phyloP scores from a whole-genome alignment of 306 rosid genomes.

The Urtica urens region DNA sequence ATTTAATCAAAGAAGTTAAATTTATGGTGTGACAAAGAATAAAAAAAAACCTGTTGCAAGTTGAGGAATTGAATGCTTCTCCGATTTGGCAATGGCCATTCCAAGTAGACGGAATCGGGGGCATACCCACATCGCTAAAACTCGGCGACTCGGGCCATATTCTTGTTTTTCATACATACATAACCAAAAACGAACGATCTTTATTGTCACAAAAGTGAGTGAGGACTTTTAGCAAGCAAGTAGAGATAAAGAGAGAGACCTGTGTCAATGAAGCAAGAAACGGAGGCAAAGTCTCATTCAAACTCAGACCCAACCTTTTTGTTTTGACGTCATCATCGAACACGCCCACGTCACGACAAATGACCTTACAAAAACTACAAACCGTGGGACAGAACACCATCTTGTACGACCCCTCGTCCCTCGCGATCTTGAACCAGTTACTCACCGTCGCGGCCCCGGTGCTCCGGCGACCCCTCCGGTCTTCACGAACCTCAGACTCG shows the following conservation, averaged over 20 bases:
- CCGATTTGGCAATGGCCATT: slow-evolving; percentile 56
- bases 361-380: slow-evolving; percentile 28
- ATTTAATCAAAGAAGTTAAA: too few species aligned
- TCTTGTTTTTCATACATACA: too few species aligned
- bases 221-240: too few species aligned
- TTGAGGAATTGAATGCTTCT: slow-evolving; percentile 69
- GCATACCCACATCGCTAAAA: slow-evolving; percentile 55
- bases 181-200: too few species aligned
- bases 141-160: slow-evolving; percentile 88
- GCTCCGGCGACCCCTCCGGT: slow-evolving; percentile 39
- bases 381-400: slow-evolving; percentile 45
- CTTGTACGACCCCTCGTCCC: slow-evolving; percentile 20
- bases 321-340: too few species aligned
- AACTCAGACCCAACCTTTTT: too few species aligned
- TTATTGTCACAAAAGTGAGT: too few species aligned
- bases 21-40: too few species aligned
- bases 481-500: slow-evolving; percentile 34
- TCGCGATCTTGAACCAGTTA: slow-evolving; percentile 65
- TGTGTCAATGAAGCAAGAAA: too few species aligned
- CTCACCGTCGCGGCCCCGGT: slow-evolving; percentile 24
- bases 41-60: slow-evolving; percentile 58
- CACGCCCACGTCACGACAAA: slow-evolving; percentile 39
- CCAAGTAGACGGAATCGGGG: slow-evolving; percentile 54
- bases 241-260: too few species aligned
- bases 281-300: too few species aligned